Evolutionary conservation across 768 basidiomycete genomes (phyloP), one percentile per base, ranked within the genome.

Genomic region (Trametes coccinea): DNA sequence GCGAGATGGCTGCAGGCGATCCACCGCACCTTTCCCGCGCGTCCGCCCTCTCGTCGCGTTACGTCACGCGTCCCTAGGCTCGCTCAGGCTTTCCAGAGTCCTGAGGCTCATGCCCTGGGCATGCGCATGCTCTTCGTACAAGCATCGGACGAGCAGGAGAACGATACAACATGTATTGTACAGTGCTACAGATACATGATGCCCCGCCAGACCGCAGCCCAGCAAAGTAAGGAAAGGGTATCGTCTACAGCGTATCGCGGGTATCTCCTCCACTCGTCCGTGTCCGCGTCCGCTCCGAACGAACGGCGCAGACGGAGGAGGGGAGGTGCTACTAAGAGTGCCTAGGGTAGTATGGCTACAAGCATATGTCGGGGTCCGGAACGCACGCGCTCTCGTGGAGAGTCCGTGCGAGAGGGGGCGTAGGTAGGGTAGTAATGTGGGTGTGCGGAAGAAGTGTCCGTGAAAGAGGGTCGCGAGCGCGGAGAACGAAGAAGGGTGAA

Each of bases 341-440:
- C 13, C 41, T 41, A 13, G 33, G 44, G 9, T 51, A 34, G 34
- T 64, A 64, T 47, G 63, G 63, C 63, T 64, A 64, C 63, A 64
- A 50, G 53, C 52, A 49, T 40, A 16, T 37, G 34, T 6, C 6
- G 34, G 11, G 11, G 34, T 22, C 22, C 22, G 34, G 34, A 31
- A 30, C 41, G 31, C 55, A 43, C 34, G 49, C n/a, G 59, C 62
- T 64, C 53, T 8, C 17, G 13, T 46, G 47, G 10, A 60, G 60
- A 56, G 57, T 67, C 61, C 57, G 56, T 56, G 48, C 50, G 31
- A 49, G 37, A 13, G 50, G 16, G 34, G 51, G 60, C 17, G 60
- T 50, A 53, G 57, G 61, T 43, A 59, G 48, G 45, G 59, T 59
- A 53, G 61, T 67, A 68, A 65, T 57, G 48, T 59, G 66, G 67